Evolutionary conservation across 1,139 yeast genomes (phyloP).

Genomic region (Pichia sp.): DNA sequence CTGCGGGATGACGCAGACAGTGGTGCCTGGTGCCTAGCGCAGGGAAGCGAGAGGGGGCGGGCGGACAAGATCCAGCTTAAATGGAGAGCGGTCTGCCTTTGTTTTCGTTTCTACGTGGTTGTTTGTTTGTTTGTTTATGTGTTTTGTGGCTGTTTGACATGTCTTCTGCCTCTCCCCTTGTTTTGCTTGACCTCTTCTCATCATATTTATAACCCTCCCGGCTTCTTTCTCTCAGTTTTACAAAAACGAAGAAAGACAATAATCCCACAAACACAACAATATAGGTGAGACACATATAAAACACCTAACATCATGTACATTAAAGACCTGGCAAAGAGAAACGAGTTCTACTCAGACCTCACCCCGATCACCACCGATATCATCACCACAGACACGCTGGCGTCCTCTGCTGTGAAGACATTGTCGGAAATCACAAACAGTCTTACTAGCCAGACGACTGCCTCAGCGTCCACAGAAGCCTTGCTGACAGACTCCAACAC

Average conservation of each 20-base stretch:
- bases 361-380: conserved; percentile 9
- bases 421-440: not conserved
- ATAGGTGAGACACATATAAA: no score
- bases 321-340: conserved; percentile 1
- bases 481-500: conserved; percentile 1
- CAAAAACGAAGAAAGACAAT: no score
- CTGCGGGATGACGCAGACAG: not conserved
- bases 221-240: no score
- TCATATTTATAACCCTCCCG: no score
- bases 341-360: conserved; percentile 14
- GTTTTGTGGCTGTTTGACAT: not conserved
- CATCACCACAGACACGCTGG: conserved; percentile 4
- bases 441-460: not conserved
- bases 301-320: not conserved
- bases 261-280: no score
- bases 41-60: not conserved
- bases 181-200: not conserved
- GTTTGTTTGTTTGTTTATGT: not conserved
- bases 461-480: not conserved
- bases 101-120: not conserved
- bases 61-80: no score
- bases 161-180: not conserved
- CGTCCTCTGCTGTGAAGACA: not conserved
- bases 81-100: not conserved
- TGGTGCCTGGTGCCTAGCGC: not conserved